Evolutionary conservation across 768 basidiomycete genomes (phyloP), one percentile per base, ranked within the genome.

Genomic region (Tylopilus cervinicoccineus): DNA sequence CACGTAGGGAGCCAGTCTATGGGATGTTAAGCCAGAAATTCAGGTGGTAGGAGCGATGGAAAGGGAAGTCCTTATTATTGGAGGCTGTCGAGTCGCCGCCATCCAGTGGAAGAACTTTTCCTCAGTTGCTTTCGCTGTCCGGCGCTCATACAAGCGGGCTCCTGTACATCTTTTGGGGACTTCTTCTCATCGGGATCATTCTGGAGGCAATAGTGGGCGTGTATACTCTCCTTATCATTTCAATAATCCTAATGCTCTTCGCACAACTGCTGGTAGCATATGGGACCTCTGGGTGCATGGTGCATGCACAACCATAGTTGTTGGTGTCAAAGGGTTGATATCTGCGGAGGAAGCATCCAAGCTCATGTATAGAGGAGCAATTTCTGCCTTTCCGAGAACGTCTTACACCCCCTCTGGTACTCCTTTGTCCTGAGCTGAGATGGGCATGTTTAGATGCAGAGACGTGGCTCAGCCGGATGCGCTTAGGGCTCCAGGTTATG

Each of bases 51-150:
- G 63, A 7, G 31, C 61, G 39, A 65, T 57, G 2, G 24, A 45
- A 12, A 50, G 8, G 2, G 28, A 56, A 10, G 24, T 51, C 3
- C 12, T 66, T 31, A 50, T 62, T 13, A 45, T 64, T 11, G 64
- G 59, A 26, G 64, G 58, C 8, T 61, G 64, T 29, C 55, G 62
- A 16, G 55, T 55, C 6, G 43, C 55, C 0, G 10, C 45, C 11
- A 64, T 66, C 17, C 47, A 48, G 5, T 63, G 62, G 64, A 61
- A 58, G 43, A 38, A 51, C 20, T 63, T 66, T 4, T 61, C 61
- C 10, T 32, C 43, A 0, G 37, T 64, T 13, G 26, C 50, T 6
- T 66, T 54, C 13, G 58, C 42, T 2, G 49, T 31, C 13, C 52
- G 38, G 2, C 50, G 31, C n/a, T 66, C 64, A 0, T n/a, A 9